phyloP scores from a whole-genome alignment of 371 early-diverging fungal species.

The Mortierella sp. region DNA sequence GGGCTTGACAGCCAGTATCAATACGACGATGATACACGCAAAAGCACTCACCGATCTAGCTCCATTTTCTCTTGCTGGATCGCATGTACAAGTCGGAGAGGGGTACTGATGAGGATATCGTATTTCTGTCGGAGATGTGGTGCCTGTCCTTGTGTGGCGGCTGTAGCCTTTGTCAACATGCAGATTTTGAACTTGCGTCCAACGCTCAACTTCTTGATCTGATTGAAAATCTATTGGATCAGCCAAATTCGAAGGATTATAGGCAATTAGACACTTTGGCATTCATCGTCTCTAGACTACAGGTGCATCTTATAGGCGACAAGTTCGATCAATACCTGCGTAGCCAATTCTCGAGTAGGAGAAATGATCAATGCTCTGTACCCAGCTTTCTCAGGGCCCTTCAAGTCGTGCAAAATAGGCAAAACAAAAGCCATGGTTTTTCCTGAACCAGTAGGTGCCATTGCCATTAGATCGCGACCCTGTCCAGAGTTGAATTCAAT shows the following conservation, averaged over 20 bases:
- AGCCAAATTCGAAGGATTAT: not conserved
- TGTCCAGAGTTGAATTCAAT: constrained; percentile 19
- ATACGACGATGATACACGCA: not conserved
- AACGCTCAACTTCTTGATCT: constrained; percentile 73
- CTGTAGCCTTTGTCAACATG: constrained; percentile 82
- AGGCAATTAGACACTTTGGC: not conserved
- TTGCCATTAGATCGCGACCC: constrained; percentile 91
- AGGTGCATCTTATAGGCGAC: not conserved
- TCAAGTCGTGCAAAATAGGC: constrained; percentile 89
- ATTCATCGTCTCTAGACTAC: not conserved
- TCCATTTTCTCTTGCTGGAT: constrained; percentile 84
- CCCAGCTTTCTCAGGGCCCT: constrained; percentile 78
- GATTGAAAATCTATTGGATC: constrained; percentile 74
- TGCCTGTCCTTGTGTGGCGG: constrained; percentile 72
- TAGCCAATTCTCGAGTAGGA: constrained; percentile 98
- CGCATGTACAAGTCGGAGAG: constrained; percentile 89
- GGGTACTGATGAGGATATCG: constrained; percentile 94
- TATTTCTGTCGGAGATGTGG: constrained; percentile 75
- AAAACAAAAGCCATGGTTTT: constrained; percentile 98
- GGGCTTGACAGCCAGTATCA: too few relatives aligned
- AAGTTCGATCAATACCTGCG: constrained; percentile 71
- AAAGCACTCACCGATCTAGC: constrained; percentile 65
- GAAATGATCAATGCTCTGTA: constrained; percentile 92
- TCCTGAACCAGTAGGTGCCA: constrained; percentile 98
- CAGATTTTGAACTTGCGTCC: constrained; percentile 81